A percentile compares a stretch with the other conserved stretches of the same genome.
phyloP scores from a whole-genome alignment of 202 grass and related monocot species.

The Tripidium arundinaceum region DNA sequence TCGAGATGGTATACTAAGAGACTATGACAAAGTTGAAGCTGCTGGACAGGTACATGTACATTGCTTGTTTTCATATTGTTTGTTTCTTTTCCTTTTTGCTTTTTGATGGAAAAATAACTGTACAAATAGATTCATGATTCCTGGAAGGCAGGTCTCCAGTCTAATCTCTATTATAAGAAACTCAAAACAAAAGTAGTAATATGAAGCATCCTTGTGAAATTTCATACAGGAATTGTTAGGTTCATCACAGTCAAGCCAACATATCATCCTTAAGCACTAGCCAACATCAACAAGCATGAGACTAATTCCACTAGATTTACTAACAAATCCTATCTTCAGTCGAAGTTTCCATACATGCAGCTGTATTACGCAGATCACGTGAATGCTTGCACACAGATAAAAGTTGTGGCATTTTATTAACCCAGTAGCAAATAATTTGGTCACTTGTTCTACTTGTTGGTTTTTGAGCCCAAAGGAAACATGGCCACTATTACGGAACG shows the following conservation, averaged over 20 bases:
- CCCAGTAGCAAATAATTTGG: conserved; percentile 80
- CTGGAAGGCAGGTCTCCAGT: neutral
- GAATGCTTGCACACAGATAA: neutral
- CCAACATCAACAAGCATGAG: neutral
- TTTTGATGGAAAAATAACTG: neutral
- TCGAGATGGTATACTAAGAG: conserved; percentile 73
- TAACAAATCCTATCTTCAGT: neutral
- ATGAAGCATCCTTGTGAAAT: neutral
- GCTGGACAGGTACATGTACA: conserved; percentile 75
- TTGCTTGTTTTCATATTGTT: conserved; percentile 20
- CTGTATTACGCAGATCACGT: neutral
- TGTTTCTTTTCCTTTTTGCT: neutral
- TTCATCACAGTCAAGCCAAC: neutral
- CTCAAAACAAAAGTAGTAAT: neutral
- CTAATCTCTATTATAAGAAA: neutral
- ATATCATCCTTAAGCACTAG: neutral
- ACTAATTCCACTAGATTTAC: neutral
- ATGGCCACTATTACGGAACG: no score
- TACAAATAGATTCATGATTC: neutral
- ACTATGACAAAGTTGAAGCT: conserved; percentile 73
- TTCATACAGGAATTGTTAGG: neutral
- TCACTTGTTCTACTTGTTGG: conserved; percentile 54
- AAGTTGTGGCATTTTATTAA: neutral
- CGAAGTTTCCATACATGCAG: neutral
- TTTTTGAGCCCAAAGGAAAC: neutral